These are phyloP conservation scores for Petrea volubilis DNA, from an alignment of 257 asterid genomes.

Conservation along the genomic window DNA sequence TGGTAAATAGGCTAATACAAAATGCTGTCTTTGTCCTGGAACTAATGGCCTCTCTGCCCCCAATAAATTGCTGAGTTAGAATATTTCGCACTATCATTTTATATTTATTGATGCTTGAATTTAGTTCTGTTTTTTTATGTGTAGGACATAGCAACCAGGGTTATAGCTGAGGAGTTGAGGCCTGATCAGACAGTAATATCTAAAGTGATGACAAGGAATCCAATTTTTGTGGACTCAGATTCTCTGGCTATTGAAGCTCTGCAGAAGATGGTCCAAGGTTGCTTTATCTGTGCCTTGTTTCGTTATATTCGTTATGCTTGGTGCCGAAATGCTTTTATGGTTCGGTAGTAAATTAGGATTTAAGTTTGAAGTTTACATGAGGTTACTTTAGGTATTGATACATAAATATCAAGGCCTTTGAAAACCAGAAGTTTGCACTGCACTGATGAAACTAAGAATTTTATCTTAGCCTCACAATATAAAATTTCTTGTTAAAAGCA, in stretches of 20 bases:
- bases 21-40: background rate
- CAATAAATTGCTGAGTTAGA: background rate
- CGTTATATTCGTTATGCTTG: background rate
- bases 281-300: slow-evolving; percentile 15
- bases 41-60: background rate
- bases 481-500: background rate
- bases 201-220: slow-evolving; percentile 94
- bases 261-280: slow-evolving; percentile 99
- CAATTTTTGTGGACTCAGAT: slow-evolving; percentile 85
- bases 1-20: slow-evolving; percentile 13
- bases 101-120: slow-evolving; percentile 15
- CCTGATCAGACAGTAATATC: slow-evolving; percentile 84
- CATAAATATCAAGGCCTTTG: background rate
- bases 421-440: background rate
- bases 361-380: background rate
- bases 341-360: background rate
- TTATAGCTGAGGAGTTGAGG: slow-evolving; percentile 89
- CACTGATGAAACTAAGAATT: background rate
- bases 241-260: slow-evolving; percentile 93
- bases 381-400: background rate
- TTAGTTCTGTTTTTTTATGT: slow-evolving; percentile 10
- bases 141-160: slow-evolving; percentile 93
- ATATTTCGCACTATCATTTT: background rate
- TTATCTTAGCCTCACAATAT: background rate
- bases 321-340: background rate